Percentiles rank a stretch among this genome's conserved stretches.
These are phyloP conservation scores for Aphanomyces invadans DNA, from an alignment of 352 stramenopile genomes.

Conservation along the genomic window DNA sequence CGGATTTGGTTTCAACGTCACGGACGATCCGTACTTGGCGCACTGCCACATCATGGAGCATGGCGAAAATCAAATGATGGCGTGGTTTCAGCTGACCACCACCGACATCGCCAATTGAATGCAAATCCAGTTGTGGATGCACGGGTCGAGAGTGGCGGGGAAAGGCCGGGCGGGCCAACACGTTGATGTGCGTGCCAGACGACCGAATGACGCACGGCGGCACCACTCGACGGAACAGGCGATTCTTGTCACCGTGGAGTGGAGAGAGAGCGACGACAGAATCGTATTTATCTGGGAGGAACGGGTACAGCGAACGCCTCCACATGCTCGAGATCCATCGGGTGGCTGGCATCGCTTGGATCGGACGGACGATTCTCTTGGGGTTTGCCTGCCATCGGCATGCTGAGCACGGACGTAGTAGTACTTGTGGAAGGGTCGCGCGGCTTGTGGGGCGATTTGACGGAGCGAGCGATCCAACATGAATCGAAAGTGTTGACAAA, in stretches of 20 bases:
- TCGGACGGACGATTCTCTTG: conserved; percentile 6
- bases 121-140: not conserved
- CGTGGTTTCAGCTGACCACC: conserved; percentile 50
- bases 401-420: not conserved
- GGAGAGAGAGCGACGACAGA: too few species aligned
- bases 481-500: too few species aligned
- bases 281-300: not conserved
- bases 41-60: conserved; percentile 75
- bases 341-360: conserved; percentile 12
- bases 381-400: not conserved
- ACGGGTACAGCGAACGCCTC: not conserved
- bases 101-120: conserved; percentile 32
- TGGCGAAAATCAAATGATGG: conserved; percentile 71
- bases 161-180: too few species aligned
- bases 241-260: too few species aligned
- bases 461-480: too few species aligned
- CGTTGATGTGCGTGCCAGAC: too few species aligned
- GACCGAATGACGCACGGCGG: too few species aligned
- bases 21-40: conserved; percentile 48
- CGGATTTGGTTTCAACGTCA: conserved; percentile 63
- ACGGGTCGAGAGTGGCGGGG: not conserved
- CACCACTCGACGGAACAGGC: too few species aligned
- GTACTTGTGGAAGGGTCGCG: not conserved
- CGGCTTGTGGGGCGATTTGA: too few species aligned
- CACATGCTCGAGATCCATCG: conserved; percentile 16